Evolutionary conservation across 225 moss, liverwort and hornwort genomes (phyloP).

Genomic region (Sphagnum tenellum): DNA sequence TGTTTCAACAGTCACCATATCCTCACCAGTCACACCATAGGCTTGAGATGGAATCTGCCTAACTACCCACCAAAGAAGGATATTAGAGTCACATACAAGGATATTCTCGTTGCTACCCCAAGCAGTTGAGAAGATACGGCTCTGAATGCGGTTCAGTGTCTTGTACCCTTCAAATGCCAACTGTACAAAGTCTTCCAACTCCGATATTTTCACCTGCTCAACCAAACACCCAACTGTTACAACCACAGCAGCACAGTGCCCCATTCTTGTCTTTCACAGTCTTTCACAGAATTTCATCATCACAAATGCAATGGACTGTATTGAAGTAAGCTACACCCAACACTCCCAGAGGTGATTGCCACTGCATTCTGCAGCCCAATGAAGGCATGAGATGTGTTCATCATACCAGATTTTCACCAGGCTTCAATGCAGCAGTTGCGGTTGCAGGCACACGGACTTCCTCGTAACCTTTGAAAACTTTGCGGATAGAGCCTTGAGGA

Average conservation of each 20-base stretch:
- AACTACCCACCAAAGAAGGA: too few species aligned
- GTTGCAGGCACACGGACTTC: conserved; percentile 94
- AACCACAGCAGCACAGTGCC: neutral
- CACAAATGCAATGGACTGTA: neutral
- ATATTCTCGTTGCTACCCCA: conserved; percentile 88
- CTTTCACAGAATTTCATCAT: too few species aligned
- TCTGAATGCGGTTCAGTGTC: conserved; percentile 83
- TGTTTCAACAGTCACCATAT: too few species aligned
- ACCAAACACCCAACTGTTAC: neutral
- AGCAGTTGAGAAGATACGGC: conserved; percentile 81
- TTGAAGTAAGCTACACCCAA: too few species aligned
- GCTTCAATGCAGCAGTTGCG: conserved; percentile 55
- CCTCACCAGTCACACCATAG: too few species aligned
- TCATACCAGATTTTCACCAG: conserved; percentile 77
- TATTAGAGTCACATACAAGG: conserved; percentile 42
- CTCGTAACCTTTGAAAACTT: conserved; percentile 83
- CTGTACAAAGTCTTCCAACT: conserved; percentile 89
- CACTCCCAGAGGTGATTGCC: too few species aligned
- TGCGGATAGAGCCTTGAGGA: conserved; percentile 75
- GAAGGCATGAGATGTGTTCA: neutral
- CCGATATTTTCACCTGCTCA: conserved; percentile 69
- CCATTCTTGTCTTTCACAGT: too few species aligned
- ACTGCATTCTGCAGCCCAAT: too few species aligned
- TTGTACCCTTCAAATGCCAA: conserved; percentile 87
- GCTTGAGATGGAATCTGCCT: too few species aligned